Percentiles rank a stretch among this genome's conserved stretches.
phyloP scores from a whole-genome alignment of 2,329 filamentous ascomycete genomes.

The Botrytis tulipae region DNA sequence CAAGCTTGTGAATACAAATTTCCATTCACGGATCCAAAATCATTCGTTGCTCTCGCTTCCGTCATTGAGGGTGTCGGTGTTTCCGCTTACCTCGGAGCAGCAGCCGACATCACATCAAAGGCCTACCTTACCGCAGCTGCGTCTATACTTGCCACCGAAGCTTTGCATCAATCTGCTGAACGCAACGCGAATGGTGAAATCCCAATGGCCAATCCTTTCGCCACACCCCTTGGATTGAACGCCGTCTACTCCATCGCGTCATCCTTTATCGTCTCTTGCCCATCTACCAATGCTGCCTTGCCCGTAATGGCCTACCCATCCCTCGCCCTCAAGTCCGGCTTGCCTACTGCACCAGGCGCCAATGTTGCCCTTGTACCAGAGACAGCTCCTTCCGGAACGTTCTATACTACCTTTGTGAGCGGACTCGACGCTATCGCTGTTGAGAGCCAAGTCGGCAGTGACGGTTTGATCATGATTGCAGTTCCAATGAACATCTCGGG shows the following conservation, averaged over 20 bases:
- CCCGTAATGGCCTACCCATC: constrained; percentile 60
- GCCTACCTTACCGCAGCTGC: constrained; percentile 60
- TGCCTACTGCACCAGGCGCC: constrained; percentile 29
- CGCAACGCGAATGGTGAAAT: constrained; percentile 49
- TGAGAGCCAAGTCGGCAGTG: constrained; percentile 35
- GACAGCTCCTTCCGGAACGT: constrained; percentile 29
- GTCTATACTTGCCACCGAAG: constrained; percentile 63
- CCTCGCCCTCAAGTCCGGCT: constrained; percentile 40
- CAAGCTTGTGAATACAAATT: constrained; percentile 57
- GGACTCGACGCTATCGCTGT: constrained; percentile 39
- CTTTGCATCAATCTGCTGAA: constrained; percentile 63
- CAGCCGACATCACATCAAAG: constrained; percentile 55
- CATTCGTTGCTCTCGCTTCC: constrained; percentile 53
- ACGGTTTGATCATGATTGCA: constrained; percentile 32
- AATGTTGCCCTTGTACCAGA: constrained; percentile 33
- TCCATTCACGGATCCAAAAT: constrained; percentile 46
- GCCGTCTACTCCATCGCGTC: constrained; percentile 63
- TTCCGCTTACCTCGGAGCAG: constrained; percentile 62
- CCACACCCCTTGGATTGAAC: constrained; percentile 57
- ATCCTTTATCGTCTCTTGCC: constrained; percentile 58
- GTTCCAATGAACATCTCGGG: constrained; percentile 40
- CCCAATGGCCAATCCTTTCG: constrained; percentile 59
- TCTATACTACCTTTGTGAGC: constrained; percentile 41
- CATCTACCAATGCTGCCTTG: constrained; percentile 51
- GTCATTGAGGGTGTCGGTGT: constrained; percentile 59